A percentile compares a stretch with the other conserved stretches of the same genome.
These are phyloP conservation scores for Aspergillus diversus DNA, from an alignment of 495 filamentous ascomycete species.

Conservation along the genomic window DNA sequence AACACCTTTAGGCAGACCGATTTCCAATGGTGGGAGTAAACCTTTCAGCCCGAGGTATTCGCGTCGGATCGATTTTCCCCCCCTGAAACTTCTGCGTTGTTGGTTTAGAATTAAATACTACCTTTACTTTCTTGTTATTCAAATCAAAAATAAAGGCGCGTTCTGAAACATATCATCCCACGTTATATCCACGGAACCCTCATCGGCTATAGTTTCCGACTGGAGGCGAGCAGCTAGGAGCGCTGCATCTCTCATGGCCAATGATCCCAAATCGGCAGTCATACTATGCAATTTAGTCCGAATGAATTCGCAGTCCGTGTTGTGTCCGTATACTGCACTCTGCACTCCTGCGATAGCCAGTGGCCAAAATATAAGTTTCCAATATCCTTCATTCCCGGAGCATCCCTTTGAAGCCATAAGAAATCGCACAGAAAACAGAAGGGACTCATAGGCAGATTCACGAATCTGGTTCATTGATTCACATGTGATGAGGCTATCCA, in stretches of 20 bases:
- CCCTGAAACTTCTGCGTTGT: too few relatives aligned
- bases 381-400: background rate
- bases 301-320: background rate
- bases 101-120: too few relatives aligned
- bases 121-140: too few relatives aligned
- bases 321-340: background rate
- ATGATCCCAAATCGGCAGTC: background rate
- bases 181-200: background rate
- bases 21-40: background rate
- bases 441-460: background rate
- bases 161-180: conserved; percentile 2
- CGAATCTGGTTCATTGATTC: background rate
- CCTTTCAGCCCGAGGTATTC: background rate
- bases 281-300: background rate
- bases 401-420: background rate
- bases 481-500: background rate
- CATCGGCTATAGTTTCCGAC: background rate
- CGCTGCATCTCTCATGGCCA: background rate
- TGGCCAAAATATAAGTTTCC: background rate
- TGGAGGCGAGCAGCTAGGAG: background rate
- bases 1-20: background rate
- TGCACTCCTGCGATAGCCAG: background rate
- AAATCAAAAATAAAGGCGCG: conserved; percentile 1
- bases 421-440: background rate
- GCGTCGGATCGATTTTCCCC: too few relatives aligned